phyloP scores from a whole-genome alignment of 1,284 basidiomycete genomes.

The Ustilago loliicola region DNA sequence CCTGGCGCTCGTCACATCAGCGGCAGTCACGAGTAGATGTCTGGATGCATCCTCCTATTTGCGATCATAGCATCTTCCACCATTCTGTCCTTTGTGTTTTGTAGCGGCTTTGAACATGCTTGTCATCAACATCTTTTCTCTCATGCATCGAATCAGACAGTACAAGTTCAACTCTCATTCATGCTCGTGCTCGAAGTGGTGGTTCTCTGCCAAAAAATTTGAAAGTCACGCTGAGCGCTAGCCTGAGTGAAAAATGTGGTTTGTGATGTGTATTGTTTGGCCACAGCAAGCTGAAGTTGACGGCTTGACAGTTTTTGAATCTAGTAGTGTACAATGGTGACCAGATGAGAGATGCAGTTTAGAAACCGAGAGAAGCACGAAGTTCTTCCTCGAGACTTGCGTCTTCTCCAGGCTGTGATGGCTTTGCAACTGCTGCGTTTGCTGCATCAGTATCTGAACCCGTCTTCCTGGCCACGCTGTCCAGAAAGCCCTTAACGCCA shows the following conservation, averaged over 20 bases:
- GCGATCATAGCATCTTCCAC: not conserved
- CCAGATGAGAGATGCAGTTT: not conserved
- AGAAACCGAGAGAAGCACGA: slow-evolving; percentile 59
- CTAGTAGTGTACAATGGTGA: not conserved
- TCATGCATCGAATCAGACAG: slow-evolving; percentile 24
- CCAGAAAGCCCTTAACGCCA: slow-evolving; percentile 32
- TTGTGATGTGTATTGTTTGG: not conserved
- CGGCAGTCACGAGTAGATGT: slow-evolving; percentile 35
- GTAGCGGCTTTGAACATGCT: not conserved
- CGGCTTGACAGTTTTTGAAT: not conserved
- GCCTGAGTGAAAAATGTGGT: not conserved
- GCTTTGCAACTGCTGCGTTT: too few relatives aligned
- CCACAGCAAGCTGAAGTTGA: not conserved
- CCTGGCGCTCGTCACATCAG: slow-evolving; percentile 37
- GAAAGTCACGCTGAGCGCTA: not conserved
- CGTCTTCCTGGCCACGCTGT: slow-evolving; percentile 28
- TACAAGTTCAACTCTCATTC: not conserved
- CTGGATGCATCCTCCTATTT: too few relatives aligned
- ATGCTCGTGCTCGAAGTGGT: too few relatives aligned
- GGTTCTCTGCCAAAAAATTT: too few relatives aligned
- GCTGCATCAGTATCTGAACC: not conserved
- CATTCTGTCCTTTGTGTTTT: not conserved
- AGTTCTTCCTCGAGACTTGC: slow-evolving; percentile 58
- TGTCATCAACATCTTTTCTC: slow-evolving; percentile 7
- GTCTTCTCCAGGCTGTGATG: not conserved